These are phyloP conservation scores for Penicillium sp. DNA, from an alignment of 2,329 filamentous ascomycete species.

Conservation along the genomic window DNA sequence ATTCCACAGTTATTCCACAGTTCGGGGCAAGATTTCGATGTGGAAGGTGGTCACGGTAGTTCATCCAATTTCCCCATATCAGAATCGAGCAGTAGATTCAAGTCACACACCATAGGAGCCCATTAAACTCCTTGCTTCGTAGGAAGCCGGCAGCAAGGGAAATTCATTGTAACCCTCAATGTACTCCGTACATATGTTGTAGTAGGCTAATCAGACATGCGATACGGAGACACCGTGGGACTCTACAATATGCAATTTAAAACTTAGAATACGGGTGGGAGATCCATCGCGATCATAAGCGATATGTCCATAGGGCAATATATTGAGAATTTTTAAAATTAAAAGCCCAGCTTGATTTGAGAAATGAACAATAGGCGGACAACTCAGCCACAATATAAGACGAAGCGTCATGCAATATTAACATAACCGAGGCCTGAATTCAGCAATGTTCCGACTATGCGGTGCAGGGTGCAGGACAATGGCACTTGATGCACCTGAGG, in stretches of 20 bases:
- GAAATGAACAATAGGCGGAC: neutral
- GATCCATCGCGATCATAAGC: neutral
- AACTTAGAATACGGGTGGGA: neutral
- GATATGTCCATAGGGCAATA: neutral
- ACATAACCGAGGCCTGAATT: neutral
- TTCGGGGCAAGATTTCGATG: neutral
- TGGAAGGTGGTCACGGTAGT: neutral
- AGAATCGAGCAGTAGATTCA: neutral
- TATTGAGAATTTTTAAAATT: neutral
- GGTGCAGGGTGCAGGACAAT: conserved; percentile 10
- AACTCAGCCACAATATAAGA: neutral
- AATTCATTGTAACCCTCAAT: neutral
- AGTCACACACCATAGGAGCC: neutral
- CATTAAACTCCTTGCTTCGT: neutral
- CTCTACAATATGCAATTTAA: neutral
- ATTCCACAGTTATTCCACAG: conserved; percentile 5
- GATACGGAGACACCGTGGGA: neutral
- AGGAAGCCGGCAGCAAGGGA: neutral
- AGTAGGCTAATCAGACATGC: neutral
- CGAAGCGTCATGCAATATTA: neutral
- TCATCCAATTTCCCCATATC: neutral
- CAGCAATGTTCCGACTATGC: conserved; percentile 7
- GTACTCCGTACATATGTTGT: neutral
- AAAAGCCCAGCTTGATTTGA: neutral
- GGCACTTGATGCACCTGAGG: neutral